Base-by-base conservation (phyloP, 2,329 filamentous ascomycete species). In the Myriosclerotinia scirpicola region DNA sequence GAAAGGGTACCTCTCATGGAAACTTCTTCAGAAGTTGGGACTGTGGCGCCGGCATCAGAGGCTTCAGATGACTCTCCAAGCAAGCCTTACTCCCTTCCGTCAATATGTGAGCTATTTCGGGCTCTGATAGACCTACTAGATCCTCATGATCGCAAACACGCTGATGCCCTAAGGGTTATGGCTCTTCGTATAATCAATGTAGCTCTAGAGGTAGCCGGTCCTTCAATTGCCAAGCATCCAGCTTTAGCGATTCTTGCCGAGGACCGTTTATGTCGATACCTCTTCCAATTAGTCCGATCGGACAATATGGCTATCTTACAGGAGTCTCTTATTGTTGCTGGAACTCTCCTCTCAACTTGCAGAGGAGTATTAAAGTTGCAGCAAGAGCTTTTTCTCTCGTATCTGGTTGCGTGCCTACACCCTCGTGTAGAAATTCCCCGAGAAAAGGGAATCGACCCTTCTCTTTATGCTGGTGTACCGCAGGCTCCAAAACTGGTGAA, bases 91-190 rank as follows among this genome's bases (percentile, higher is more conserved):
- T 96, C 93, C 17, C 80, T 99, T 40, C 93, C 94, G 1, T 97
- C 94, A 2, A 97, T 99, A 71, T 85, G 93, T 71, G 96, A 99
- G 77, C 84, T 99, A 0, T 97, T 99, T 76, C 85, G 95, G 64
- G 95, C 98, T 53, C 81, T 99, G 36, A 94, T 98, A 54, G 94
- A 96, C 77, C 88, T 99, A 20, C 80, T 99, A 36, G 93, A 99
- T 75, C 95, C 96, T 1, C 91, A 97, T 75, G 94, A 98, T 78
- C 89, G 87, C 63, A 91, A 94, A 73, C 92, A 97, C 77, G 96
- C 93, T 3, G 95, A 99, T 76, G 90, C 92, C 1, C 95, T 98
- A 90, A 87, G 94, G 72, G 92, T 99, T 52, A 99, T 99, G 93
- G 95, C 95, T 22, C 81, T 99, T 71, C 88, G 95, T 54, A 98